Evolutionary conservation across 441 rosid genomes (phyloP).

Genomic region (Theobroma grandiflorum): DNA sequence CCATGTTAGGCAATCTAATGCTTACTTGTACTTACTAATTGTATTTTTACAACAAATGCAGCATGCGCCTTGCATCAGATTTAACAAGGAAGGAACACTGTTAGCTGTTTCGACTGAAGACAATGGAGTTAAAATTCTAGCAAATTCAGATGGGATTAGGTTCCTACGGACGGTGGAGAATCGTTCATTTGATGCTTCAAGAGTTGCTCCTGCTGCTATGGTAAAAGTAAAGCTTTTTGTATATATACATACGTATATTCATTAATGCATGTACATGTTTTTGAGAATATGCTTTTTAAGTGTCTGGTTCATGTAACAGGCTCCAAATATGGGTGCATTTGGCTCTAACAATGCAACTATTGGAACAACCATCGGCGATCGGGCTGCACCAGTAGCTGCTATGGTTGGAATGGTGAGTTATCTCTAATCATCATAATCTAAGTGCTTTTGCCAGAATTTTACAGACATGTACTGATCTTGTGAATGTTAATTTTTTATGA

Average conservation of each 20-base stretch:
- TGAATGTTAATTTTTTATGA: constrained; percentile 5
- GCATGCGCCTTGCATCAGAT: constrained; percentile 82
- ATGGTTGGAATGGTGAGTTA: constrained; percentile 67
- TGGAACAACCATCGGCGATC: constrained; percentile 64
- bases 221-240: constrained; percentile 61
- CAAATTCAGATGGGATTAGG: constrained; percentile 77
- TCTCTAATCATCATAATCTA: constrained; percentile 12
- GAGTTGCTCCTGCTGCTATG: constrained; percentile 58
- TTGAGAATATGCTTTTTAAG: constrained; percentile 18
- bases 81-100: constrained; percentile 80
- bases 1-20: constrained; percentile 17
- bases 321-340: constrained; percentile 56
- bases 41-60: constrained; percentile 42
- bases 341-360: constrained; percentile 54
- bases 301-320: constrained; percentile 46
- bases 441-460: constrained; percentile 9
- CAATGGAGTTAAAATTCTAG: constrained; percentile 73
- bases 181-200: constrained; percentile 70
- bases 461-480: neutral
- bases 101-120: constrained; percentile 87
- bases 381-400: constrained; percentile 58
- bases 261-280: neutral
- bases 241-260: neutral
- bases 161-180: constrained; percentile 66
- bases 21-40: constrained; percentile 25